phyloP scores from a whole-genome alignment of 495 filamentous ascomycete species.

The Hamigera avellanea region DNA sequence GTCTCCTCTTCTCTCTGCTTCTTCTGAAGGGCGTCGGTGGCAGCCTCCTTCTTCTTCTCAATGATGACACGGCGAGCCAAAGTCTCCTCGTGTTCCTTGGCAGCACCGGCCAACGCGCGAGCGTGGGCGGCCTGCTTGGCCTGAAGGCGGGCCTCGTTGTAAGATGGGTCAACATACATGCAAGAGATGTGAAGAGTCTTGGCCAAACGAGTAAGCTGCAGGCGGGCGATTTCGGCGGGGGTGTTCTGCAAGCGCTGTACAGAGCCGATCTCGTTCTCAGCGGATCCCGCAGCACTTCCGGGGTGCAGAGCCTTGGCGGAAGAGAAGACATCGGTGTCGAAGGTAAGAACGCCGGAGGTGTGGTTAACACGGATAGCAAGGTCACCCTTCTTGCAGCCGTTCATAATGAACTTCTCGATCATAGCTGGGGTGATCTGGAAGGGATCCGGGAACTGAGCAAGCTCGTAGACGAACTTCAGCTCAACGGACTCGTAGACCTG shows the following conservation, averaged over 20 bases:
- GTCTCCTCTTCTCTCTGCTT: slow-evolving; percentile 89
- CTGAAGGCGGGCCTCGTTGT: slow-evolving; percentile 65
- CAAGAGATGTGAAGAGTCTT: slow-evolving; percentile 87
- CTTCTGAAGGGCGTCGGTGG: slow-evolving; percentile 68
- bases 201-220: slow-evolving; percentile 82
- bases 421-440: slow-evolving; percentile 86
- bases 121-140: slow-evolving; percentile 70
- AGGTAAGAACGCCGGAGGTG: slow-evolving; percentile 85
- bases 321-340: slow-evolving; percentile 96
- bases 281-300: slow-evolving; percentile 75
- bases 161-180: slow-evolving; percentile 85
- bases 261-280: slow-evolving; percentile 72
- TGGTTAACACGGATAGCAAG: slow-evolving; percentile 94
- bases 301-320: slow-evolving; percentile 87
- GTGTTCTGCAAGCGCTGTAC: slow-evolving; percentile 96
- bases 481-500: slow-evolving; percentile 98
- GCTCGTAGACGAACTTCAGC: slow-evolving; percentile 82
- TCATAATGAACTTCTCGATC: slow-evolving; percentile 99
- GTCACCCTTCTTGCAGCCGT: slow-evolving; percentile 99
- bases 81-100: slow-evolving; percentile 84
- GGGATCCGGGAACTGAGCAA: slow-evolving; percentile 92
- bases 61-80: slow-evolving; percentile 82
- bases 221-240: slow-evolving; percentile 92
- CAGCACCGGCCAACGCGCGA: slow-evolving; percentile 73
- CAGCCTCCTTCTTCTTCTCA: slow-evolving; percentile 91